Conservation (phyloP, 345 rosid genomes). For the Gossypium thurberi region DNA sequence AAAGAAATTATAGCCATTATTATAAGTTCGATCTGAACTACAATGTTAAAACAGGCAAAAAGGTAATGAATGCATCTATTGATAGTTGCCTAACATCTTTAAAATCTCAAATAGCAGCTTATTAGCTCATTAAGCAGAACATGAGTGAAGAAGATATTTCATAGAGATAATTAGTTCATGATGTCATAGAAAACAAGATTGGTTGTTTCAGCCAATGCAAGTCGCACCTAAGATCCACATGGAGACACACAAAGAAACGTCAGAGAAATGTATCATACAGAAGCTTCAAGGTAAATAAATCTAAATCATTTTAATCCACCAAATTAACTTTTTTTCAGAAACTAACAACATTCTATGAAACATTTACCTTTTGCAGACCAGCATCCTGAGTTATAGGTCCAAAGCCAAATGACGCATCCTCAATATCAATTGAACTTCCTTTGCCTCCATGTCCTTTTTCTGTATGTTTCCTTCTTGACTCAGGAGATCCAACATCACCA, state of each 20-base stretch:
- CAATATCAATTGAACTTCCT: constrained; percentile 36
- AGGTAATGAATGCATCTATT: background rate
- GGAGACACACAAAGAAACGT: background rate
- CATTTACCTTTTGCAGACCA: constrained; percentile 58
- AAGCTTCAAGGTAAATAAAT: constrained; percentile 1
- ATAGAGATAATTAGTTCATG: background rate
- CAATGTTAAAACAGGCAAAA: background rate
- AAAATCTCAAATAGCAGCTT: background rate
- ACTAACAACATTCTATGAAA: background rate
- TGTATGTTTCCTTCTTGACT: constrained; percentile 30
- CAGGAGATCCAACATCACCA: constrained; percentile 45
- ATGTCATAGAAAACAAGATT: background rate
- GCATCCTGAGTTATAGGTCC: constrained; percentile 47
- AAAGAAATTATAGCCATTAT: background rate
- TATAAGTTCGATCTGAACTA: background rate
- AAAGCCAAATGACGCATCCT: constrained; percentile 50
- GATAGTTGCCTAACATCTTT: background rate
- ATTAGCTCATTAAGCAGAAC: background rate
- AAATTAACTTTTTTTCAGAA: background rate
- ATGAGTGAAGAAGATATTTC: background rate
- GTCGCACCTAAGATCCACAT: constrained; percentile 2
- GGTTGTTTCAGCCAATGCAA: background rate
- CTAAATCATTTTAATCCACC: background rate
- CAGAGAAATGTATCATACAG: background rate
- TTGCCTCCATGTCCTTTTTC: constrained; percentile 44